A percentile compares a stretch with the other conserved stretches of the same genome.
phyloP scores from a whole-genome alignment of 768 basidiomycete species.

The Dioszegia crocea region DNA sequence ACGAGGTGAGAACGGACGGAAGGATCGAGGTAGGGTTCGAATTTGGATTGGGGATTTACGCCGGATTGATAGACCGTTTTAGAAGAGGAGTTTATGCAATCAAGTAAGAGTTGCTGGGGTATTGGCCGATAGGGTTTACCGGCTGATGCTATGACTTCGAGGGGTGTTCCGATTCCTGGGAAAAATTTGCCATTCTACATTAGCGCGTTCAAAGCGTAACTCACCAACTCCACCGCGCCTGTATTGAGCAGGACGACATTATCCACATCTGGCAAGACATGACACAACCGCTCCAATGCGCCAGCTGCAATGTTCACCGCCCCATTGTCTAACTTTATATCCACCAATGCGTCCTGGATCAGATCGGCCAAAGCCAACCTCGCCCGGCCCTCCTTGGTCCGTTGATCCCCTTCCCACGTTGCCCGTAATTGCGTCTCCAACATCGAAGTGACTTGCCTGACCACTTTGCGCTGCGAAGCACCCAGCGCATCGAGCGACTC shows the following conservation, averaged over 20 bases:
- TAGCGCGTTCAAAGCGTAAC: background rate
- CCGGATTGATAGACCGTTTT: background rate
- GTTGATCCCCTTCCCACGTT: constrained; percentile 35
- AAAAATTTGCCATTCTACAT: background rate
- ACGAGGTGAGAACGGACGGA: constrained; percentile 15
- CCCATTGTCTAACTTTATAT: background rate
- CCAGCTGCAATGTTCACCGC: background rate
- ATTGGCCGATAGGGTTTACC: background rate
- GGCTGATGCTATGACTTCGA: background rate
- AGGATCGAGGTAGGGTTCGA: constrained; percentile 20
- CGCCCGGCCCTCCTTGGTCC: constrained; percentile 26
- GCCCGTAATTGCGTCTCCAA: constrained; percentile 32
- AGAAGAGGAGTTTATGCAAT: background rate
- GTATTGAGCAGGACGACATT: background rate
- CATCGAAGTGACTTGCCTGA: constrained; percentile 23
- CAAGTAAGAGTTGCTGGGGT: background rate
- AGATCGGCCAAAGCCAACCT: constrained; percentile 27
- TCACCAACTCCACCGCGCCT: background rate
- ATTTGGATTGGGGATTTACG: constrained; percentile 10
- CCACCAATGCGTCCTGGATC: constrained; percentile 26
- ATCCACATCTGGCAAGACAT: background rate
- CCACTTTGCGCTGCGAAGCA: constrained; percentile 15
- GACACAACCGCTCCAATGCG: background rate
- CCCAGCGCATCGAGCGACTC: background rate
- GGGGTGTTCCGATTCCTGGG: background rate